These are phyloP conservation scores for Teratosphaeriaceae sp. DNA, from an alignment of 2,329 filamentous ascomycete species.

Conservation along the genomic window DNA sequence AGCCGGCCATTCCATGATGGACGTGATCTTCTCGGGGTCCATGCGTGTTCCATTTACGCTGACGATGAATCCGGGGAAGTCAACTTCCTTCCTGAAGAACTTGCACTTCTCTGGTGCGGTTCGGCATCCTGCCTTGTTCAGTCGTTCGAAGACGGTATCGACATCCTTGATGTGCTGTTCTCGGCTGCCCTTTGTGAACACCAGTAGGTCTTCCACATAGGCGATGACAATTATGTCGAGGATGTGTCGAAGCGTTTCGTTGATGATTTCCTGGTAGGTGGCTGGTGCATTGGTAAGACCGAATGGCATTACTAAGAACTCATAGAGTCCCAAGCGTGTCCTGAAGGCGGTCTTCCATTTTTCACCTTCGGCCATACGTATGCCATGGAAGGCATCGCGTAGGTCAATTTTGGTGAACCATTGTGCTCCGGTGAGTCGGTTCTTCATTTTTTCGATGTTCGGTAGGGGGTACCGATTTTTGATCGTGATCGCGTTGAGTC, in stretches of 20 bases:
- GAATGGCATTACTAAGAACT: too few species aligned
- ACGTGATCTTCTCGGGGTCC: too few species aligned
- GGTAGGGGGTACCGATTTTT: slow-evolving; percentile 24
- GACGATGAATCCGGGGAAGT: too few species aligned
- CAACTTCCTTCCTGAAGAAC: slow-evolving; percentile 24
- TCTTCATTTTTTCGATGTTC: slow-evolving; percentile 17
- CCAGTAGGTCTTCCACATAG: slow-evolving; percentile 21
- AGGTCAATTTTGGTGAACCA: slow-evolving; percentile 22
- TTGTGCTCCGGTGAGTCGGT: slow-evolving; percentile 12
- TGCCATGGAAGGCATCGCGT: slow-evolving; percentile 18
- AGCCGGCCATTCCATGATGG: too few species aligned
- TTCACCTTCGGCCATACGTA: slow-evolving; percentile 19
- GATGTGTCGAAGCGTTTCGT: too few species aligned
- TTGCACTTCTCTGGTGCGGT: slow-evolving; percentile 19
- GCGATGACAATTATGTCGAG: slow-evolving; percentile 17
- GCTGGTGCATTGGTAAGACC: too few species aligned
- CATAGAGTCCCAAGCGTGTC: slow-evolving; percentile 16
- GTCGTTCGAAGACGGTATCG: background rate
- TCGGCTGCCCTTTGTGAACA: slow-evolving; percentile 13
- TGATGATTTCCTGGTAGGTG: too few species aligned
- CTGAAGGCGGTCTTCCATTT: slow-evolving; percentile 20
- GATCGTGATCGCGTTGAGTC: slow-evolving; percentile 22
- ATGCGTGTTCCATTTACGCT: too few species aligned
- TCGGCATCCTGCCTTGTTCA: slow-evolving; percentile 6
- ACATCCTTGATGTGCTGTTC: too few species aligned